phyloP scores from a whole-genome alignment of 106 monocot genomes.

The Vanilla planifolia region DNA sequence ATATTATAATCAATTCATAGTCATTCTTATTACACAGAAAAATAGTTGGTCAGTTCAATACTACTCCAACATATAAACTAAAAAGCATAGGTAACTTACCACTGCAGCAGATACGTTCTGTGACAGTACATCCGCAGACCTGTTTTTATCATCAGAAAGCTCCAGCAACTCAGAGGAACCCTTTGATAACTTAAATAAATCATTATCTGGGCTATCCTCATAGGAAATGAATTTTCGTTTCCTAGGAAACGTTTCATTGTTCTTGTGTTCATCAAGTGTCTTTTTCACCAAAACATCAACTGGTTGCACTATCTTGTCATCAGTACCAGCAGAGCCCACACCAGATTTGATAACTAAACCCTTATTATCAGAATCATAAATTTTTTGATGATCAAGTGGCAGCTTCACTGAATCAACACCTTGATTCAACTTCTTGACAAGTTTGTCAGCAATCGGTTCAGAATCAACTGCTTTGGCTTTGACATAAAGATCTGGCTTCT shows the following conservation, averaged over 20 bases:
- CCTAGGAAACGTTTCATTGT: background rate
- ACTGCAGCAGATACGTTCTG: background rate
- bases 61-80: too few relatives aligned
- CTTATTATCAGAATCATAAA: background rate
- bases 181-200: slow-evolving; percentile 3
- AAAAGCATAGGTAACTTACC: slow-evolving; percentile 1
- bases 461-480: slow-evolving; percentile 6
- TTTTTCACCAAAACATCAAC: background rate
- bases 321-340: background rate
- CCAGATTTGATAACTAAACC: slow-evolving; percentile 2
- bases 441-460: background rate
- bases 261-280: slow-evolving; percentile 1
- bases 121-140: background rate
- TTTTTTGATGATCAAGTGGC: background rate
- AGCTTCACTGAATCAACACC: background rate
- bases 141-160: slow-evolving; percentile 5
- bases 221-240: slow-evolving; percentile 1
- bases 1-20: background rate
- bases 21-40: too few relatives aligned
- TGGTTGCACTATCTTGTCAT: background rate
- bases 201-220: slow-evolving; percentile 3
- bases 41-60: too few relatives aligned
- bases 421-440: slow-evolving; percentile 3
- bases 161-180: slow-evolving; percentile 14
- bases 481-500: background rate